Evolutionary conservation across 345 rosid genomes (phyloP), one percentile per base, ranked within the genome.

Genomic region (Pelargonium nanum): DNA sequence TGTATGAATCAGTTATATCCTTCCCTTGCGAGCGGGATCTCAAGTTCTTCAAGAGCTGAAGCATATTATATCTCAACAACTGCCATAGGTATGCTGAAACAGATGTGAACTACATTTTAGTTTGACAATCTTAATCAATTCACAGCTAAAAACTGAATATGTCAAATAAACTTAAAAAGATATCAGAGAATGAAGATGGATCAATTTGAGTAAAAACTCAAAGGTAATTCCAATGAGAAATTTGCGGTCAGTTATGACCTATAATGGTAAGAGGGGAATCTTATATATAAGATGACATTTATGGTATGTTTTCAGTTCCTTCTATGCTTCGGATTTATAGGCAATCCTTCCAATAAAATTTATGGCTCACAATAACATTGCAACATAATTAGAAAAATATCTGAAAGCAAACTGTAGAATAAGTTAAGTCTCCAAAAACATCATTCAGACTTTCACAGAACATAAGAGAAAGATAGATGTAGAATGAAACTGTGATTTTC

Each of bases 51-150:
- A 92, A 74, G 56, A 89, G 91, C 76, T 89, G 96, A 70, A 92
- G 93, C 91, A 92, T 87, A 61, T 78, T 81, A 72, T 68, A 78
- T 59, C 99, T 85, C 99, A 92, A 85, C 78, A 92, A 76, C 77
- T 87, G 96, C 94, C 96, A 89, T 48, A 89, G 74, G 67, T 85
- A 86, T 74, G 94, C 96, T 92, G 88, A 68, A 66, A 80, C 48
- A 74, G n/a, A 71, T 24, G 16, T 19, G 23, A 56, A 55, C 24
- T 51, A 23, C 15, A 50, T 9, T 19, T 50, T 50, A 59, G 24
- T 59, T 60, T 57, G 44, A 63, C 52, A 30, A 53, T 56, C 19
- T 28, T 22, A 16, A 32, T 48, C 1, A 5, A 34, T 34, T 34
- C 12, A 34, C 45, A 34, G 45, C 45, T 34, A 34, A 34, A 9